phyloP scores from a whole-genome alignment of 768 basidiomycete genomes.

The Hypholoma sublateritium region DNA sequence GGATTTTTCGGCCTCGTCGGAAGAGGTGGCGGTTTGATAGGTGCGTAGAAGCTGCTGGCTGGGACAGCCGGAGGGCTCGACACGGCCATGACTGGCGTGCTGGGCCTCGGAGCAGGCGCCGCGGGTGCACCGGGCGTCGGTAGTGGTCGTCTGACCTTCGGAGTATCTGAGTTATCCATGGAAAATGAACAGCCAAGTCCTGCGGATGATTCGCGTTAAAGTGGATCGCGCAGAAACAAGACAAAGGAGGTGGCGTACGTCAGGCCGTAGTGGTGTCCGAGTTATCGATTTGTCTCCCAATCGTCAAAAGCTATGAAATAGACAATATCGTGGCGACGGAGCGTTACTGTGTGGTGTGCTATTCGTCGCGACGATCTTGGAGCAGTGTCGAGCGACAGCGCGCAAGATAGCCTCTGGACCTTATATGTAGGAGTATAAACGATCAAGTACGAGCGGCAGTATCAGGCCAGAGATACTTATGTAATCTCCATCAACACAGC shows the following conservation, averaged over 20 bases:
- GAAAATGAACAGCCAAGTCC: not conserved
- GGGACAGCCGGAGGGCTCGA: constrained; percentile 28
- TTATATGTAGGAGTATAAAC: not conserved
- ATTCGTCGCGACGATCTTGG: not conserved
- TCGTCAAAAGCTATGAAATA: not conserved
- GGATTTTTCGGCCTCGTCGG: constrained; percentile 37
- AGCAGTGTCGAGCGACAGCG: not conserved
- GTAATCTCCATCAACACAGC: not conserved
- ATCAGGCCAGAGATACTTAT: constrained; percentile 1
- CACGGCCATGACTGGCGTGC: constrained; percentile 32
- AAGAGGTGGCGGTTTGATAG: constrained; percentile 32
- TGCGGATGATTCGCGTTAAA: not conserved
- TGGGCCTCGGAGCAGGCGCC: constrained; percentile 33
- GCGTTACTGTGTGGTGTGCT: not conserved
- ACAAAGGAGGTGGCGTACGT: not conserved
- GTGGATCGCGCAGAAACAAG: not conserved
- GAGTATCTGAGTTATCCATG: constrained; percentile 51
- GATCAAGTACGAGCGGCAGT: not conserved
- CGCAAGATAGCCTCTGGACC: not conserved
- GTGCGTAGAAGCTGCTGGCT: constrained; percentile 37
- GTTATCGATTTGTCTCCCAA: not conserved
- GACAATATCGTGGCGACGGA: not conserved
- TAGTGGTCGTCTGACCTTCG: constrained; percentile 45
- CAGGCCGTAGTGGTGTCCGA: not conserved
- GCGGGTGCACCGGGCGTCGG: constrained; percentile 40